These are phyloP conservation scores for Starmerella bombicola DNA, from an alignment of 805 yeast genomes.

Conservation along the genomic window DNA sequence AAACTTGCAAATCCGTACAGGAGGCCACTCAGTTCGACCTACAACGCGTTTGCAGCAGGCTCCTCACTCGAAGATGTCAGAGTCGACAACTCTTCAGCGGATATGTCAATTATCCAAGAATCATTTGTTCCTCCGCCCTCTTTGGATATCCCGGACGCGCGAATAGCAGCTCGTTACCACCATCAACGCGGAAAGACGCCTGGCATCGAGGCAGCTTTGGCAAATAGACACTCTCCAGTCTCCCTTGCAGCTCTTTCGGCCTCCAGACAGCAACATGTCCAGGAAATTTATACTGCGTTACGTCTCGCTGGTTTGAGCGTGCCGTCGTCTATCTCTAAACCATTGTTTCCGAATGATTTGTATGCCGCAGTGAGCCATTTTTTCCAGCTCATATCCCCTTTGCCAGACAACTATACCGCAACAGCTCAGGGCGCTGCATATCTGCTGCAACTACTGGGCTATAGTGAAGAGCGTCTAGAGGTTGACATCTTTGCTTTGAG, in stretches of 20 bases:
- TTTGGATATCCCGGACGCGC: conserved; percentile 1
- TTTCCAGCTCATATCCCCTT: conserved; percentile 3
- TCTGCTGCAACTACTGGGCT: conserved; percentile 1
- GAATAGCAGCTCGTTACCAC: background rate
- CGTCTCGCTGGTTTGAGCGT: conserved; percentile 1
- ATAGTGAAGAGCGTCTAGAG: background rate
- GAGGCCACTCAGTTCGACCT: background rate
- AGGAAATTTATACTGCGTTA: conserved; percentile 1
- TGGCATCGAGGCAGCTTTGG: no score
- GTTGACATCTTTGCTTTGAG: background rate
- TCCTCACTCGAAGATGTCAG: background rate
- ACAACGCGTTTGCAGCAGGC: background rate
- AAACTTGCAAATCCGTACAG: no score
- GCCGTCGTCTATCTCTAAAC: background rate
- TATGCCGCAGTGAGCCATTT: conserved; percentile 3
- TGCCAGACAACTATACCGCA: conserved; percentile 1
- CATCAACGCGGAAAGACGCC: background rate
- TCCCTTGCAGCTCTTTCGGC: no score
- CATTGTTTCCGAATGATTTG: background rate
- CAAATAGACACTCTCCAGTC: no score
- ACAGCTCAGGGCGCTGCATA: background rate
- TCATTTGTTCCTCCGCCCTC: background rate
- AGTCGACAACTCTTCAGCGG: background rate
- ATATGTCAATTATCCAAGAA: conserved; percentile 2
- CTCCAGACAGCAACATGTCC: background rate